phyloP scores from a whole-genome alignment of 2,329 filamentous ascomycete species.

The Ascochyta clinopodiicola region DNA sequence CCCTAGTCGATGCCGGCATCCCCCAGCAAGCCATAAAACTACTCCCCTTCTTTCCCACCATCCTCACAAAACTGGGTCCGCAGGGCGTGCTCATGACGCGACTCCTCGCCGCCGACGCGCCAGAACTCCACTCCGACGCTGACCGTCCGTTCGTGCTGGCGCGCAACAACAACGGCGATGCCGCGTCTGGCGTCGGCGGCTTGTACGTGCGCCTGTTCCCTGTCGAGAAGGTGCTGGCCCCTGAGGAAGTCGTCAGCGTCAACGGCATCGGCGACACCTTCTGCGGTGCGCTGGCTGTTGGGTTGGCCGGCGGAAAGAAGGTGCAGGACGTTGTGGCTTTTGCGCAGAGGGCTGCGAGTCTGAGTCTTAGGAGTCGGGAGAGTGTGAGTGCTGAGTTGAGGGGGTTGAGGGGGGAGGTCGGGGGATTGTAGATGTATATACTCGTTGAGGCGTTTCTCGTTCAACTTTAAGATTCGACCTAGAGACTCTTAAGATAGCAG shows the following conservation, averaged over 20 bases:
- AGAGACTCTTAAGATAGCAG: too few relatives aligned
- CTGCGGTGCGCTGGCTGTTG: conserved; percentile 82
- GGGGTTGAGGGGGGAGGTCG: conserved; percentile 23
- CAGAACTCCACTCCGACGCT: conserved; percentile 67
- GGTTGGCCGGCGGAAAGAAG: conserved; percentile 64
- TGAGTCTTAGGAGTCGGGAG: conserved; percentile 77
- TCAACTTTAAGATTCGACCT: too few relatives aligned
- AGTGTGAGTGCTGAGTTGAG: conserved; percentile 70
- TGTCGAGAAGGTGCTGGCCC: conserved; percentile 65
- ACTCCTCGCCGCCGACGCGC: conserved; percentile 71
- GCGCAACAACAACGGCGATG: conserved; percentile 58
- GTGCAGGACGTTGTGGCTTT: conserved; percentile 73
- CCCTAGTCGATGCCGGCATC: conserved; percentile 78
- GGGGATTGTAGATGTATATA: background rate
- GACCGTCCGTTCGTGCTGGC: conserved; percentile 75
- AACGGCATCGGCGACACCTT: conserved; percentile 97
- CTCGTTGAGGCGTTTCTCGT: too few relatives aligned
- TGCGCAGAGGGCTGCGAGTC: conserved; percentile 80
- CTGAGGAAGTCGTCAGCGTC: conserved; percentile 78
- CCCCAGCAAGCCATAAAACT: conserved; percentile 85
- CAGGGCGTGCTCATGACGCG: conserved; percentile 78
- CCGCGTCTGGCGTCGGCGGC: conserved; percentile 64
- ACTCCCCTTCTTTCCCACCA: conserved; percentile 83
- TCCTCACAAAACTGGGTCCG: conserved; percentile 82
- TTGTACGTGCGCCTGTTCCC: conserved; percentile 81